Conservation (phyloP, 2,329 filamentous ascomycete genomes). For the Xylaria sp. region DNA sequence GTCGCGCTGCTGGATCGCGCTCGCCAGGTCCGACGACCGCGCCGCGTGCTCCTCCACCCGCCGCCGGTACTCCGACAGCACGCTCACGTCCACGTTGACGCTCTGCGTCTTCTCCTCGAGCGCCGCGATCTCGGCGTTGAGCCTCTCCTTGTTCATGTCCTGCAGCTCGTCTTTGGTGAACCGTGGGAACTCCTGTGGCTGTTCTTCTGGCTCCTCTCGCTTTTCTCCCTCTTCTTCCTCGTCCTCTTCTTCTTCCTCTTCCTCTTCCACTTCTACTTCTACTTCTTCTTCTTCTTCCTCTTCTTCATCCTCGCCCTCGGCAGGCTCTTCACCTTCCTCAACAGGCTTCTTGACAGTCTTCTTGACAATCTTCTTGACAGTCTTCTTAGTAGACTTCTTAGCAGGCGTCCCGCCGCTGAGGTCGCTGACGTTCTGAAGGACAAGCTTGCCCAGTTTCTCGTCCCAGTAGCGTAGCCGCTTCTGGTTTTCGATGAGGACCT, state of each 20-base stretch:
- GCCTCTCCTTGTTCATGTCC: conserved; percentile 64
- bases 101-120: conserved; percentile 77
- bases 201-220: conserved; percentile 27
- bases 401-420: conserved; percentile 48
- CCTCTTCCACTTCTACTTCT: conserved; percentile 25
- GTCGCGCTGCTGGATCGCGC: conserved; percentile 78
- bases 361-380: conserved; percentile 29
- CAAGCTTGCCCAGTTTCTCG: conserved; percentile 84
- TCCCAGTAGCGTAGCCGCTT: conserved; percentile 84
- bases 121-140: conserved; percentile 64
- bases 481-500: conserved; percentile 82
- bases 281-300: conserved; percentile 20
- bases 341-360: conserved; percentile 19
- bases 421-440: conserved; percentile 78
- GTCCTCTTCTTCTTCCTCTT: conserved; percentile 33
- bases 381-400: conserved; percentile 26
- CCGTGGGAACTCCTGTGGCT: conserved; percentile 67
- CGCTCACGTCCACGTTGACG: conserved; percentile 83
- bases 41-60: conserved; percentile 80
- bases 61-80: conserved; percentile 85
- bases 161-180: conserved; percentile 74
- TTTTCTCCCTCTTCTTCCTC: conserved; percentile 30
- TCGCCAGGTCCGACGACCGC: conserved; percentile 80
- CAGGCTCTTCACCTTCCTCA: conserved; percentile 38
- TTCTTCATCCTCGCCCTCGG: conserved; percentile 26